Percentiles rank a stretch among this genome's conserved stretches.
Evolutionary conservation across 495 filamentous ascomycete genomes (phyloP).

Genomic region (Cercophora newfieldiana): DNA sequence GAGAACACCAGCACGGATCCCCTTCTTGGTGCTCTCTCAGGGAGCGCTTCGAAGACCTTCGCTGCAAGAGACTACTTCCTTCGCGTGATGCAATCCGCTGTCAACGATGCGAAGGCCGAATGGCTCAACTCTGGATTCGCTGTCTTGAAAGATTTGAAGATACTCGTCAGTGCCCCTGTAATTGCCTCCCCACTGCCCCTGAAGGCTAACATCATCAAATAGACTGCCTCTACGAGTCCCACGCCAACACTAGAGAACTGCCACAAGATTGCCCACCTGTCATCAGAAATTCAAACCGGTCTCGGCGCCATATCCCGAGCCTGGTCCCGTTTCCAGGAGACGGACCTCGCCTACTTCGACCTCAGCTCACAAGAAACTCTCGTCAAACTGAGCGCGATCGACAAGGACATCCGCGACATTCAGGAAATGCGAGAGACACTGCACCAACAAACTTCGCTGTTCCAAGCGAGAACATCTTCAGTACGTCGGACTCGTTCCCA

Average conservation of each 20-base stretch:
- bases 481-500: not conserved
- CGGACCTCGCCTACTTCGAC: conserved; percentile 20
- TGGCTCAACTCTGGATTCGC: conserved; percentile 16
- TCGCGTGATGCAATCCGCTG: conserved; percentile 10
- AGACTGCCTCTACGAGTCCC: not conserved
- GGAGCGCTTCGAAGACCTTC: not conserved
- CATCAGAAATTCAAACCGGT: conserved; percentile 15
- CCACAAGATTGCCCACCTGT: conserved; percentile 8
- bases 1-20: conserved; percentile 10
- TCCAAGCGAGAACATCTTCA: not conserved
- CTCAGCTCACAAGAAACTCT: conserved; percentile 4
- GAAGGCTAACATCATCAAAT: not conserved
- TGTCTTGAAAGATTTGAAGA: conserved; percentile 14
- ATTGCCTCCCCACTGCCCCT: not conserved
- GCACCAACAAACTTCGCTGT: not conserved
- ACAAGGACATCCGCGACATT: conserved; percentile 19
- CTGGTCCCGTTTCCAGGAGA: conserved; percentile 22
- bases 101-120: conserved; percentile 16
- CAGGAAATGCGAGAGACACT: conserved; percentile 1
- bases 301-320: conserved; percentile 6
- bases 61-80: conserved; percentile 25
- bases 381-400: conserved; percentile 6
- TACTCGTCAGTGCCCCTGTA: conserved; percentile 8
- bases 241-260: not conserved
- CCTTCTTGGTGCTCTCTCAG: conserved; percentile 1